Percentiles rank a stretch among this genome's conserved stretches.
Conservation (phyloP, 2,329 filamentous ascomycete genomes). For the Calycina herbarum region DNA sequence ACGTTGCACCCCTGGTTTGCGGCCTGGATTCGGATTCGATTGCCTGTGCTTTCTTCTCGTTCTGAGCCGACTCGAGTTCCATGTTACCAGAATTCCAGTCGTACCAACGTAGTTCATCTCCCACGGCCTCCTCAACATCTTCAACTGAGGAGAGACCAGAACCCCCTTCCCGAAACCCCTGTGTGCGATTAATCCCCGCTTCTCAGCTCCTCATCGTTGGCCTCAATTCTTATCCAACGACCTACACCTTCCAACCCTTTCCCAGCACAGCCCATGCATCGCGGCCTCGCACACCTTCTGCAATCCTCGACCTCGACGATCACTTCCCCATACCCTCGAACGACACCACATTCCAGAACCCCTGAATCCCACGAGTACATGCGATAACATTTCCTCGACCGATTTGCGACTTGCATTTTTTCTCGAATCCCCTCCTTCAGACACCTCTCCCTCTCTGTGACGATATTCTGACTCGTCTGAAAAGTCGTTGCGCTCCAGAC, state of each 20-base stretch:
- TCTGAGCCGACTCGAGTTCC: constrained; percentile 22
- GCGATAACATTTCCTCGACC: background rate
- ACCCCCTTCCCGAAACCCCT: constrained; percentile 14
- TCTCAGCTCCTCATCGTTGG: background rate
- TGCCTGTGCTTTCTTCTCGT: constrained; percentile 16
- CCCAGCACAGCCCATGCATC: background rate
- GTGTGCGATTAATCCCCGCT: constrained; percentile 7
- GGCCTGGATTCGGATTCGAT: constrained; percentile 14
- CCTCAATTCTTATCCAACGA: background rate
- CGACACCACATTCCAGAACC: background rate
- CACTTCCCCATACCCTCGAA: background rate
- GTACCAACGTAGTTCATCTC: constrained; percentile 21
- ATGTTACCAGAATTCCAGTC: constrained; percentile 17
- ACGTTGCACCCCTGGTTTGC: constrained; percentile 14
- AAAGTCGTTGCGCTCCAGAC: constrained; percentile 30
- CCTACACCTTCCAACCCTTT: background rate
- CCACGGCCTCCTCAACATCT: constrained; percentile 2
- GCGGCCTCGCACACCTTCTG: background rate
- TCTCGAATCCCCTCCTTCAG: background rate
- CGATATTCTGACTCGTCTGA: constrained; percentile 29
- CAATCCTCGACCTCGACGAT: constrained; percentile 4
- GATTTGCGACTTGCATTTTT: background rate
- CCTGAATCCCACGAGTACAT: background rate
- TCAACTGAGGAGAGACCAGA: constrained; percentile 6
- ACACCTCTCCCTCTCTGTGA: constrained; percentile 8